Conservation (phyloP, 495 filamentous ascomycete species). For the Cercophora scortea region DNA sequence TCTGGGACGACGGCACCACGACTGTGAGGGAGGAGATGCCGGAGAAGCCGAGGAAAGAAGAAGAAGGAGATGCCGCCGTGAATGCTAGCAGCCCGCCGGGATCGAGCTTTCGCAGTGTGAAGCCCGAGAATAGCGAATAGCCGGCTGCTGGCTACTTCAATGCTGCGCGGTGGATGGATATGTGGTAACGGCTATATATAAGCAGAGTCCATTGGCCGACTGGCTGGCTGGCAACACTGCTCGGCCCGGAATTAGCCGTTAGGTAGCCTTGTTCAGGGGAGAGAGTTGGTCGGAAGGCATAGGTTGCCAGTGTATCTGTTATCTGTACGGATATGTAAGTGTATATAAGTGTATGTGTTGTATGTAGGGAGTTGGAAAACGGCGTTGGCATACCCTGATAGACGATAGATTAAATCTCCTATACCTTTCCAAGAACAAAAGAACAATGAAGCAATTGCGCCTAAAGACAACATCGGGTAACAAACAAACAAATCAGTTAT, state of each 20-base stretch:
- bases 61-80: conserved; percentile 4
- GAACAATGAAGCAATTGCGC: background rate
- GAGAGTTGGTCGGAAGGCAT: no score
- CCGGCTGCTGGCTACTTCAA: no score
- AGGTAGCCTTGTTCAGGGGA: no score
- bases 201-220: background rate
- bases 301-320: no score
- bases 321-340: background rate
- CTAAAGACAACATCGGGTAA: no score
- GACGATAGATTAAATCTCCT: background rate
- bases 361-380: conserved; percentile 1
- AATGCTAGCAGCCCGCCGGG: conserved; percentile 14
- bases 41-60: background rate
- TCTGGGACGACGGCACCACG: conserved; percentile 56
- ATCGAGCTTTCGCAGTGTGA: conserved; percentile 19
- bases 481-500: no score
- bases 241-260: no score
- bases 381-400: conserved; percentile 9
- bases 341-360: background rate
- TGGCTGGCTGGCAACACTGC: no score
- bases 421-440: conserved; percentile 1
- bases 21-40: conserved; percentile 8
- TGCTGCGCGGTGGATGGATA: no score
- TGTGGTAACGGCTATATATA: background rate
- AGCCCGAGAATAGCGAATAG: background rate